Base-by-base conservation (phyloP, 1,284 basidiomycete genomes). In the Leccinum subrobustum region DNA sequence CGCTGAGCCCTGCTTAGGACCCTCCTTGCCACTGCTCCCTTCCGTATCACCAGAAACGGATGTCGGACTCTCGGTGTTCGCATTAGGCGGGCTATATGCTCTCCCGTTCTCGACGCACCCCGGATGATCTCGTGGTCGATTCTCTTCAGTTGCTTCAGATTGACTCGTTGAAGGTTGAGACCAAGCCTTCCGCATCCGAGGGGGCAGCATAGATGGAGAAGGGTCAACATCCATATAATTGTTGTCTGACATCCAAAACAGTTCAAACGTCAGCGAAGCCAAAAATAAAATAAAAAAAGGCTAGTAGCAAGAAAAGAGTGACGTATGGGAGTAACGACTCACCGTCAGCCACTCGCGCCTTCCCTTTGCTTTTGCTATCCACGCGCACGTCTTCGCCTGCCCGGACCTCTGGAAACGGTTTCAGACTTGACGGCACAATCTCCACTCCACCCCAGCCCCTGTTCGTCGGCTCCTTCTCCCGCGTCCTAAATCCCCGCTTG, bases 371-470 rank as follows among this genome's bases (percentile, higher is more conserved):
- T 58, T 75, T 74, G 16, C 35, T 23, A 56, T 23, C 23, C 14
- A 58, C 23, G 6, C n/a, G 37, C 3, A 33, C 6, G 33, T 61
- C 54, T 9, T 56, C 68, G 58, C 57, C 70, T 48, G 0, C 3
- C 20, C 25, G 27, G 18, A 63, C 53, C 4, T 59, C 63, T 54
- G 64, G 65, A 60, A 57, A 66, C 11, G 66, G n/a, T 25, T 18
- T 20, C 7, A 74, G 60, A 54, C 66, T 66, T 12, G 73, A 75
- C 6, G 72, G 71, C 35, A 78, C 77, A 72, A 87, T 78, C 75
- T 87, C 86, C 48, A 88, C 82, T 6, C 88, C 86, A 7, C 81
- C 79, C 74, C 88, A 78, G 0, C 88, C 86, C 1, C 87, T 83
- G 51, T 79, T 80, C 56, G 76, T 77, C 4, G 80, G 80, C 1